Evolutionary conservation across 2,329 filamentous ascomycete species (phyloP).

Genomic region (Cytospora chrysosperma): DNA sequence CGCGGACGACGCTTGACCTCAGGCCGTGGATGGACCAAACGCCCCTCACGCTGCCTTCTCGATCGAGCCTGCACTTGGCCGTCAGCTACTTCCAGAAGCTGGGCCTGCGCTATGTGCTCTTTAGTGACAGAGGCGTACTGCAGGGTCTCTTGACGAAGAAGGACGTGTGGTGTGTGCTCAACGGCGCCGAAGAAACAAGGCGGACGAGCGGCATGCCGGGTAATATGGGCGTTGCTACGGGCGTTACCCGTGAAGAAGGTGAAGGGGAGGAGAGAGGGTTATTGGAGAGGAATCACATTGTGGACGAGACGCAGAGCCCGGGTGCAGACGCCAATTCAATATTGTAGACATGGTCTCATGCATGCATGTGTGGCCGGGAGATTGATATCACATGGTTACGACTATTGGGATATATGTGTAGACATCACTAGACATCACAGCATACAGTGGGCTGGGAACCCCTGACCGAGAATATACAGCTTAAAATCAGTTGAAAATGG

Average conservation of each 20-base stretch:
- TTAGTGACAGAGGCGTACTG: conserved; percentile 77
- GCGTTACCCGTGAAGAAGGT: conserved; percentile 39
- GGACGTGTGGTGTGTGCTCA: conserved; percentile 91
- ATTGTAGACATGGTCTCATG: conserved; percentile 10
- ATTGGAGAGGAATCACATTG: conserved; percentile 34
- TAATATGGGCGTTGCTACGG: conserved; percentile 32
- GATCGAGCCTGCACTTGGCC: conserved; percentile 77
- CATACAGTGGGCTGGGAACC: not conserved
- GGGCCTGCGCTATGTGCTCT: conserved; percentile 85
- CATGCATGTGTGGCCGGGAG: not conserved
- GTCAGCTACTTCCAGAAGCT: conserved; percentile 94
- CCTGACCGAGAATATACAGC: not conserved
- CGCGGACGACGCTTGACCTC: conserved; percentile 76
- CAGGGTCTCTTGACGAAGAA: conserved; percentile 94
- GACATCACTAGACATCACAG: too few relatives aligned
- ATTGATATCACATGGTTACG: not conserved
- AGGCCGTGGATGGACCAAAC: conserved; percentile 99
- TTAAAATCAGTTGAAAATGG: not conserved
- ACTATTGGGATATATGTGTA: not conserved
- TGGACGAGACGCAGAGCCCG: conserved; percentile 34
- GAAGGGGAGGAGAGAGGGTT: conserved; percentile 45
- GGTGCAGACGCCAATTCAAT: conserved; percentile 20
- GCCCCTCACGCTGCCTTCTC: conserved; percentile 81
- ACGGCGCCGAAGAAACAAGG: conserved; percentile 67
- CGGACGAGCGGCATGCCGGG: conserved; percentile 34